Conservation (phyloP, 257 asterid genomes). For the Plantago major region DNA sequence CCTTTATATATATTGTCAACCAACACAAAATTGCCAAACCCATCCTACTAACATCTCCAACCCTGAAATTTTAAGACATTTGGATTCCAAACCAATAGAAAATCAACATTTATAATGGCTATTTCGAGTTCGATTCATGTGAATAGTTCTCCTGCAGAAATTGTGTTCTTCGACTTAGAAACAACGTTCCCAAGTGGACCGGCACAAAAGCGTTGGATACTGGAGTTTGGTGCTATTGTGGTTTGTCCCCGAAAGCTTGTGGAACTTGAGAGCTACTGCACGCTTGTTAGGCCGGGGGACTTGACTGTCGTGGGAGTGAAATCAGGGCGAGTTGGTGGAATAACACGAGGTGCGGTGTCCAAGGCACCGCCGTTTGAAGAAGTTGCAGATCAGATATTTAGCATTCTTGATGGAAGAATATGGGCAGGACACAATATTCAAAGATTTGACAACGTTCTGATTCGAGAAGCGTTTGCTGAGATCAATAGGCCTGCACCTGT, state of each 20-base stretch:
- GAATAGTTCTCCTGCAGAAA: slow-evolving; percentile 35
- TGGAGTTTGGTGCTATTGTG: slow-evolving; percentile 83
- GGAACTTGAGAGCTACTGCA: slow-evolving; percentile 79
- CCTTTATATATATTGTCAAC: not conserved
- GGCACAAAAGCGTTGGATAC: slow-evolving; percentile 59
- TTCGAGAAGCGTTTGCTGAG: slow-evolving; percentile 65
- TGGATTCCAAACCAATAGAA: too few relatives aligned
- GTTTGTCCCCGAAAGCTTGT: slow-evolving; percentile 68
- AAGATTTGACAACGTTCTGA: slow-evolving; percentile 80
- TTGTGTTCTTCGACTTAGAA: slow-evolving; percentile 90
- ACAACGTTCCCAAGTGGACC: slow-evolving; percentile 65
- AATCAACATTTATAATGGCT: slow-evolving; percentile 25
- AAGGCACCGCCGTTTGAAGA: slow-evolving; percentile 68
- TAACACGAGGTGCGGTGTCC: slow-evolving; percentile 59
- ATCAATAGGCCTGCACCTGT: slow-evolving; percentile 52
- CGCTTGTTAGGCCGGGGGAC: slow-evolving; percentile 72
- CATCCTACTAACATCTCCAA: not conserved
- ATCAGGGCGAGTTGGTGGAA: slow-evolving; percentile 59
- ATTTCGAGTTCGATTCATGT: slow-evolving; percentile 16
- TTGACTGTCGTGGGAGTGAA: slow-evolving; percentile 46
- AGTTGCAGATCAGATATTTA: slow-evolving; percentile 67
- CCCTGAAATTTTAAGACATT: not conserved
- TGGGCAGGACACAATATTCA: slow-evolving; percentile 97
- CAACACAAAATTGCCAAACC: not conserved
- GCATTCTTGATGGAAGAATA: slow-evolving; percentile 70